These are phyloP conservation scores for Hanseniaspora sp. DNA, from an alignment of 1,139 yeast species.

Conservation along the genomic window DNA sequence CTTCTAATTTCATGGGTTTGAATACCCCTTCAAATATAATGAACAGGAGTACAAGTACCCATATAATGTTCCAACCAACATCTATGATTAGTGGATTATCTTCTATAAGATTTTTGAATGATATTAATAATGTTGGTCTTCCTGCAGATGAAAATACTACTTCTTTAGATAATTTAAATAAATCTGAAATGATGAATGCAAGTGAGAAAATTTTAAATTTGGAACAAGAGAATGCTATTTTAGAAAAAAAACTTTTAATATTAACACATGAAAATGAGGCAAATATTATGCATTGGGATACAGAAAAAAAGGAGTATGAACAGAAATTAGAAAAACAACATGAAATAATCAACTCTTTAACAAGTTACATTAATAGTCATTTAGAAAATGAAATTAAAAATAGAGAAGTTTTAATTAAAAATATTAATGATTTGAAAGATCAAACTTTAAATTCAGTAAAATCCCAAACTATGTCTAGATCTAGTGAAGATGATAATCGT, in stretches of 20 bases:
- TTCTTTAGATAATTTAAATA: background rate
- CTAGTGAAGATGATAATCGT: background rate
- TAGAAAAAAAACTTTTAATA: background rate
- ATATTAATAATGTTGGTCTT: background rate
- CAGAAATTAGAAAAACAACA: background rate
- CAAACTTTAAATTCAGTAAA: background rate
- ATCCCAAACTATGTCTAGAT: constrained; percentile 8
- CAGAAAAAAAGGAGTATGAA: background rate
- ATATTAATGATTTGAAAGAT: background rate
- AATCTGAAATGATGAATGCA: background rate
- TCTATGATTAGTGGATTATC: constrained; percentile 4
- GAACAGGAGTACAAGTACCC: background rate
- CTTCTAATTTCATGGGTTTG: background rate
- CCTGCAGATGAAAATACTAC: background rate
- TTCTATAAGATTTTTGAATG: constrained; percentile 1
- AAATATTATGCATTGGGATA: background rate
- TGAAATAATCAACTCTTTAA: background rate
- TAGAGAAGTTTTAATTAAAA: constrained; percentile 1
- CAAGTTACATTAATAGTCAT: background rate
- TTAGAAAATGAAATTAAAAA: constrained; percentile 5
- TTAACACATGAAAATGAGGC: background rate
- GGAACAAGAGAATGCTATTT: background rate
- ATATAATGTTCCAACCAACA: background rate
- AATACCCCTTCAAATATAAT: background rate
- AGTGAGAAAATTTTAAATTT: background rate